phyloP scores from a whole-genome alignment of 495 filamentous ascomycete species.

The Neurospora sp. region DNA sequence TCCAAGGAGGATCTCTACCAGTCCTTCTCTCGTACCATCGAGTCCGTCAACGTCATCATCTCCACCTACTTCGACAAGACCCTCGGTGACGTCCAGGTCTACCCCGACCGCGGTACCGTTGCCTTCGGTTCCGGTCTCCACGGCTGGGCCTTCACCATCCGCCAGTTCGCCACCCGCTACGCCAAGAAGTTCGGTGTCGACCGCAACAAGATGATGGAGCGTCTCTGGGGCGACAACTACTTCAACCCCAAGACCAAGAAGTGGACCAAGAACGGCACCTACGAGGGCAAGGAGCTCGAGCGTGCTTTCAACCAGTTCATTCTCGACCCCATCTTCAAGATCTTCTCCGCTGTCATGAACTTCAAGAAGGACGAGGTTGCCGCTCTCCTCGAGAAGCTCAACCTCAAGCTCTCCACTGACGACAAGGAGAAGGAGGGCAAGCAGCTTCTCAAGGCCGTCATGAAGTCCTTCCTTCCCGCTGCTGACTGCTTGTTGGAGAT shows the following conservation, averaged over 20 bases:
- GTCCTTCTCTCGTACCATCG: conserved; percentile 97
- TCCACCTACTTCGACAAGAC: conserved; percentile 96
- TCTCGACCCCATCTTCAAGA: conserved; percentile 97
- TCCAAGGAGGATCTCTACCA: conserved; percentile 99
- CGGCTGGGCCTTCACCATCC: conserved; percentile 99
- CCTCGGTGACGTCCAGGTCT: conserved; percentile 96
- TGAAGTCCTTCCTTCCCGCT: conserved; percentile 96
- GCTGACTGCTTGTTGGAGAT: conserved; percentile 98
- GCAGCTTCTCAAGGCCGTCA: conserved; percentile 89
- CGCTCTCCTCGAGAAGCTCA: conserved; percentile 78
- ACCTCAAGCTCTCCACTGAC: conserved; percentile 74
- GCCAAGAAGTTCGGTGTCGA: conserved; percentile 99
- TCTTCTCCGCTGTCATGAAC: conserved; percentile 93
- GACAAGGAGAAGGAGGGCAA: conserved; percentile 96
- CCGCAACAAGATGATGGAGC: conserved; percentile 99
- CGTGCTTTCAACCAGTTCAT: conserved; percentile 99
- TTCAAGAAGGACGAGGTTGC: conserved; percentile 92
- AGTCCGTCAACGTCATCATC: conserved; percentile 99
- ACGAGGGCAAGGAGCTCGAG: conserved; percentile 82
- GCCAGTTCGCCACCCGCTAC: conserved; percentile 93
- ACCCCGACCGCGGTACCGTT: conserved; percentile 90
- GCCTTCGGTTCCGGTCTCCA: conserved; percentile 99
- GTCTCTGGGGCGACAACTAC: conserved; percentile 99
- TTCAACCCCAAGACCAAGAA: conserved; percentile 99
- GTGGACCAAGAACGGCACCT: conserved; percentile 77